A percentile compares a stretch with the other conserved stretches of the same genome.
Conservation (phyloP, 768 basidiomycete species). For the Lyophyllum shimeji region DNA sequence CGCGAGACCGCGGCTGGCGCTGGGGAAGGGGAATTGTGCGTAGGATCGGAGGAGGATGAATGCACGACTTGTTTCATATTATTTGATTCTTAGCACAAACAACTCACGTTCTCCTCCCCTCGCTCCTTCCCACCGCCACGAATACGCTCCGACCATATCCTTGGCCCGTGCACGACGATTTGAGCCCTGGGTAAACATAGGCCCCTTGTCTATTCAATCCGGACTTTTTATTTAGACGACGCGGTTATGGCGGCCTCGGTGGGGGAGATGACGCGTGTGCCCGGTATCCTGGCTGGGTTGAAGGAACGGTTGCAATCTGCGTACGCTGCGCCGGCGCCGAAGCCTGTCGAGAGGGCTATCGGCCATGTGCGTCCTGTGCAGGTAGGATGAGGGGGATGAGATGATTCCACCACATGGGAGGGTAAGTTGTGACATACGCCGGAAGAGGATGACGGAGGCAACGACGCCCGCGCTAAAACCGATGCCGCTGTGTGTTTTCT, state of each 20-base stretch:
- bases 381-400: constrained; percentile 2
- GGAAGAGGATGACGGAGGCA: constrained; percentile 88
- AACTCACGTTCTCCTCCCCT: not conserved
- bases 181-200: not conserved
- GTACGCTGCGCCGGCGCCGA: constrained; percentile 85
- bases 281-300: constrained; percentile 87
- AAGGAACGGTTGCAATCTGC: constrained; percentile 93
- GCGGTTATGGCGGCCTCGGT: constrained; percentile 20
- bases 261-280: constrained; percentile 67
- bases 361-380: constrained; percentile 87
- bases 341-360: constrained; percentile 81
- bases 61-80: not conserved
- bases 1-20: too few relatives aligned
- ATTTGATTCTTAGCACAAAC: not conserved
- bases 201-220: not conserved
- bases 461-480: constrained; percentile 90
- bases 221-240: not conserved
- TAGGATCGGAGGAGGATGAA: not conserved
- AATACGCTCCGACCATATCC: not conserved
- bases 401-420: not conserved
- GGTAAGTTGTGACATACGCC: constrained; percentile 56
- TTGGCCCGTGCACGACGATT: not conserved
- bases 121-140: not conserved
- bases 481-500: constrained; percentile 51
- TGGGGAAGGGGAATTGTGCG: too few relatives aligned